Base-by-base conservation (phyloP, 164 flowering plant genomes). In the Vitis rupestris region DNA sequence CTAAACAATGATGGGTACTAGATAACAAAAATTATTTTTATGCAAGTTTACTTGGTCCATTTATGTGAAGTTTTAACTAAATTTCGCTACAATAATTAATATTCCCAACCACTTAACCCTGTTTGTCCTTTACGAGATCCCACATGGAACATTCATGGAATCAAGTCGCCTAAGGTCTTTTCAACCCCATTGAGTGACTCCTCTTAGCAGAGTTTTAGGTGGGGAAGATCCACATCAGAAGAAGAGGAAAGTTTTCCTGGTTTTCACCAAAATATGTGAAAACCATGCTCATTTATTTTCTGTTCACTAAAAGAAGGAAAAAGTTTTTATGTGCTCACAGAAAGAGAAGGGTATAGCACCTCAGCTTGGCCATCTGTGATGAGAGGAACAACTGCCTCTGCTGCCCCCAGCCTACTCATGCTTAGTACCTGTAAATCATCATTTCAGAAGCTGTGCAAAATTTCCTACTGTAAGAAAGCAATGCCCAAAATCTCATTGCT, bases 391-490 rank as follows among this genome's bases (percentile, higher is more conserved):
- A 82, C 85, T 49, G 85, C 85, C 58, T 78, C 83, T 12, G 82
- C 75, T 30, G 83, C 85, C 44, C 83, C 85, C 9, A 82, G 76
- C 66, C 82, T 71, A 74, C 85, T 82, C 85, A 82, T 82, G 82
- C 85, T 82, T 59, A 82, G 59, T 68, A 82, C 83, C 83, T 82
- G 77, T 17, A 31, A 12, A 61, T 61, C 64, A 61, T 29, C 9
- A n/a, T 52, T 29, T 59, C 47, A 29, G 44, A 59, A 4, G 50
- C 19, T 37, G 9, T 17, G 19, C 44, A n/a, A 59, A 58, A 58
- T 30, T 9, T 19, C 31, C 31, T 31, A 31, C 6, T 31, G 44
- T 31, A 31, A 31, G 44, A 31, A 61, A 31, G 29, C n/a, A 29
- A 9, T 55, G 23, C 59, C n/a, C 59, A n/a, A 15, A 55, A n/a